Evolutionary conservation across 208 protist species (phyloP).

Genomic region (Wallacemonas sp.): DNA sequence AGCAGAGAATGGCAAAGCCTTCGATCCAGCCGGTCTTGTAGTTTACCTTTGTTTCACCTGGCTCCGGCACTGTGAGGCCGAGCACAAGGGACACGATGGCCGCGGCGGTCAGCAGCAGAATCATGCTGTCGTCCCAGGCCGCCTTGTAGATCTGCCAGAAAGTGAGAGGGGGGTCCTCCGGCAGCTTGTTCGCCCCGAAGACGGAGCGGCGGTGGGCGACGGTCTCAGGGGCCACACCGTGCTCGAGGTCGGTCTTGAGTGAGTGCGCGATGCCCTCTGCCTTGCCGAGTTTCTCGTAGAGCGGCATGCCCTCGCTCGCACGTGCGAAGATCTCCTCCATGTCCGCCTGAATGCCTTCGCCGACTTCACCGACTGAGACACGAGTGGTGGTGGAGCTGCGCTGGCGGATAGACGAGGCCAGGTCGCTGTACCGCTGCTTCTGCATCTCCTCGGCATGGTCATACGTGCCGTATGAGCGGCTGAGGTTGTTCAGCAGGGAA

Average conservation of each 20-base stretch:
- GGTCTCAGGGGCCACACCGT: constrained; percentile 20
- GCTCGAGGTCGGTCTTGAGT: constrained; percentile 23
- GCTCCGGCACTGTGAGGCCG: constrained; percentile 75
- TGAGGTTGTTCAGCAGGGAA: constrained; percentile 2
- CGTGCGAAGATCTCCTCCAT: constrained; percentile 38
- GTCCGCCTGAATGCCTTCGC: constrained; percentile 18
- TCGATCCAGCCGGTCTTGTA: constrained; percentile 94
- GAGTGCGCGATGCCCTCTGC: constrained; percentile 24
- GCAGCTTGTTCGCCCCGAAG: constrained; percentile 43
- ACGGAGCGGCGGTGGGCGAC: constrained; percentile 18
- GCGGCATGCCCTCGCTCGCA: constrained; percentile 29
- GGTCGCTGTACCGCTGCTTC: constrained; percentile 16
- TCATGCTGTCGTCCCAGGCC: constrained; percentile 80
- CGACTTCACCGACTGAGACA: constrained; percentile 18
- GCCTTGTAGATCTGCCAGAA: constrained; percentile 62
- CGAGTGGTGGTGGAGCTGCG: constrained; percentile 11
- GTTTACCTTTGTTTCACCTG: constrained; percentile 57
- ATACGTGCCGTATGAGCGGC: constrained; percentile 37
- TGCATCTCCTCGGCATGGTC: constrained; percentile 26
- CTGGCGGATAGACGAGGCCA: constrained; percentile 26
- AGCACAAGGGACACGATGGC: constrained; percentile 78
- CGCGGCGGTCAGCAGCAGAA: constrained; percentile 60
- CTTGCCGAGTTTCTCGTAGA: constrained; percentile 35
- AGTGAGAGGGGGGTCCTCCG: constrained; percentile 46
- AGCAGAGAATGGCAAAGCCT: constrained; percentile 95